Conservation (phyloP, 1,284 basidiomycete genomes). For the Leccinum huronense region DNA sequence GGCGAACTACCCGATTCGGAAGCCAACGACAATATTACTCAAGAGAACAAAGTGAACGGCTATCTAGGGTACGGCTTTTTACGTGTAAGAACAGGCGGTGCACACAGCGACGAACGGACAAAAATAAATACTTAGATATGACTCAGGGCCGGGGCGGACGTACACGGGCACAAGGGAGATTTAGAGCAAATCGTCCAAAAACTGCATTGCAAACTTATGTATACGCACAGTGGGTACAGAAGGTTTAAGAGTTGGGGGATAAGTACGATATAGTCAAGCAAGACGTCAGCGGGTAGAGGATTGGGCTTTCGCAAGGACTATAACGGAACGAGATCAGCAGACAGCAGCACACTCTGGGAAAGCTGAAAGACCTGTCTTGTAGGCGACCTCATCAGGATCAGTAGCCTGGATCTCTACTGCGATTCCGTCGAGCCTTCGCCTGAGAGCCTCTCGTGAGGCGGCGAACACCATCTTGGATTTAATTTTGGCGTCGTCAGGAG, state of each 20-base stretch:
- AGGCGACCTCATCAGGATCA: constrained; percentile 74
- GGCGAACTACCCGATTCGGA: constrained; percentile 31
- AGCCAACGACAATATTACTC: constrained; percentile 16
- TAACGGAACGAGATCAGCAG: constrained; percentile 10
- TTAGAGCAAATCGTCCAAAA: constrained; percentile 5
- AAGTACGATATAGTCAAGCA: constrained; percentile 14
- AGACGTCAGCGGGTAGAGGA: constrained; percentile 18
- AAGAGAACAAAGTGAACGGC: neutral
- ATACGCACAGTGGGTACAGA: constrained; percentile 21
- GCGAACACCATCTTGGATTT: constrained; percentile 96
- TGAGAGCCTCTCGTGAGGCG: constrained; percentile 87
- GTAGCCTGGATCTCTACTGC: constrained; percentile 86
- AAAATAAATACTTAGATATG: constrained; percentile 6
- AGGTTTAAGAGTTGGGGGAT: constrained; percentile 2
- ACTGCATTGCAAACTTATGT: constrained; percentile 5
- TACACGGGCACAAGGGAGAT: constrained; percentile 9
- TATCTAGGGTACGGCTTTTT: neutral
- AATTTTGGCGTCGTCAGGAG: constrained; percentile 84
- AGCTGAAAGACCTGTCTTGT: constrained; percentile 66
- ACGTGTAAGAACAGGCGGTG: constrained; percentile 7
- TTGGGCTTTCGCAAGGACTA: constrained; percentile 23
- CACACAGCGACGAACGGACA: constrained; percentile 1
- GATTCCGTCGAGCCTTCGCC: constrained; percentile 70
- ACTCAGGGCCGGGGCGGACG: constrained; percentile 3
- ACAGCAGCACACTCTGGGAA: neutral